A percentile compares a stretch with the other conserved stretches of the same genome.
Conservation (phyloP, 805 yeast genomes). For the Wickerhamiella dianesei region DNA sequence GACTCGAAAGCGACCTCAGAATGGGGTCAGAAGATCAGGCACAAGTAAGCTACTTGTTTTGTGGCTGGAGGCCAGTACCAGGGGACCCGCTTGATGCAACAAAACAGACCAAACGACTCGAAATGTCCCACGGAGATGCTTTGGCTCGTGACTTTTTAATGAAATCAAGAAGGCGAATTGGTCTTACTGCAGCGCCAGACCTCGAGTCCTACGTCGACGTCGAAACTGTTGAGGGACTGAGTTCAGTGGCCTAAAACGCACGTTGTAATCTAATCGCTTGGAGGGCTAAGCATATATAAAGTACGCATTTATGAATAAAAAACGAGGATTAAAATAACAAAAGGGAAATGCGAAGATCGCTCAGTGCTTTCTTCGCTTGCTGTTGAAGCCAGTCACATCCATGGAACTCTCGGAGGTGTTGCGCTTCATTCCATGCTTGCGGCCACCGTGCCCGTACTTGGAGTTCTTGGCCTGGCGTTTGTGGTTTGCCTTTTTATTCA, state of each 20-base stretch:
- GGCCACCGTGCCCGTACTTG: constrained; percentile 68
- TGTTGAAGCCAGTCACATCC: constrained; percentile 49
- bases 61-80: constrained; percentile 66
- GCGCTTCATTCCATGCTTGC: constrained; percentile 56
- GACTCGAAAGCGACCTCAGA: constrained; percentile 76
- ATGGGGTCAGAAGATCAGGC: constrained; percentile 69
- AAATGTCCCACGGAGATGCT: constrained; percentile 56
- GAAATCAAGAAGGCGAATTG: constrained; percentile 83
- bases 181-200: constrained; percentile 59
- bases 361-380: constrained; percentile 30
- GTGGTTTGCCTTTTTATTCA: constrained; percentile 36
- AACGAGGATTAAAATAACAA: not conserved
- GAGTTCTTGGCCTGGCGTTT: constrained; percentile 59
- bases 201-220: constrained; percentile 54
- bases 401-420: constrained; percentile 61
- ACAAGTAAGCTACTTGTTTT: constrained; percentile 49
- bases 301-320: not conserved
- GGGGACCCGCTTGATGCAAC: constrained; percentile 79
- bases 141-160: constrained; percentile 79
- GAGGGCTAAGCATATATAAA: too few species aligned
- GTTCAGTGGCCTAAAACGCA: not conserved
- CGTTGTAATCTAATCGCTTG: too few species aligned
- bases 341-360: not conserved
- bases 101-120: constrained; percentile 49
- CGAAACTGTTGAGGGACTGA: constrained; percentile 40